phyloP scores from a whole-genome alignment of 2,329 filamentous ascomycete genomes.

The Tolypocladium inflatum region DNA sequence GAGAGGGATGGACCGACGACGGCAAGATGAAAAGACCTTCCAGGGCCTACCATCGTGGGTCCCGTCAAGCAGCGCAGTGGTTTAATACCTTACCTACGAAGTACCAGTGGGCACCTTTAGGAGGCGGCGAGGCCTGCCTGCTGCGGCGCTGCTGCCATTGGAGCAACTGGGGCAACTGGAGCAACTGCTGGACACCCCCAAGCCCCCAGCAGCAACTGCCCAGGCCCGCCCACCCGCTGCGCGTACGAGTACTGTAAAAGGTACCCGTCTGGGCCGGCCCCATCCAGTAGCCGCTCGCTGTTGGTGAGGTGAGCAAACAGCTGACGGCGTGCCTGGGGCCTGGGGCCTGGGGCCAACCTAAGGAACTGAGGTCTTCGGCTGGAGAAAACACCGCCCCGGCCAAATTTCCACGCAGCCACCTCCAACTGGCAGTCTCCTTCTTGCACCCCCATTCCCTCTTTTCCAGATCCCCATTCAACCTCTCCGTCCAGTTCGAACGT shows the following conservation, averaged over 20 bases:
- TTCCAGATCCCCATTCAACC: conserved; percentile 6
- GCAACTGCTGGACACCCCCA: no score
- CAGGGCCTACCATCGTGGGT: background rate
- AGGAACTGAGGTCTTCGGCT: background rate
- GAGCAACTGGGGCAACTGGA: background rate
- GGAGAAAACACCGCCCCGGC: conserved; percentile 7
- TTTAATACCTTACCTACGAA: no score
- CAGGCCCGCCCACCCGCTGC: background rate
- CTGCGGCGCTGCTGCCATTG: background rate
- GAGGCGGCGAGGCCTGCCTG: background rate
- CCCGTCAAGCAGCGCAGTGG: background rate
- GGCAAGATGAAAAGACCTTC: no score
- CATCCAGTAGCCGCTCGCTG: background rate
- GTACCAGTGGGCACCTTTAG: background rate
- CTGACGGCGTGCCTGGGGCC: background rate
- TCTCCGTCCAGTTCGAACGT: conserved; percentile 8
- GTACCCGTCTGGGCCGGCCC: background rate
- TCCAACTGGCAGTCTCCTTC: conserved; percentile 1
- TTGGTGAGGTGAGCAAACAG: background rate
- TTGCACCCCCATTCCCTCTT: conserved; percentile 2
- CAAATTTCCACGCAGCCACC: conserved; percentile 8
- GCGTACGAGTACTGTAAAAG: background rate
- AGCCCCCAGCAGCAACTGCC: no score
- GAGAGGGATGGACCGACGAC: background rate
- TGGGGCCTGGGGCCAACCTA: background rate